Evolutionary conservation across 176 grass and related monocot species (phyloP).

Genomic region (Areca catechu): DNA sequence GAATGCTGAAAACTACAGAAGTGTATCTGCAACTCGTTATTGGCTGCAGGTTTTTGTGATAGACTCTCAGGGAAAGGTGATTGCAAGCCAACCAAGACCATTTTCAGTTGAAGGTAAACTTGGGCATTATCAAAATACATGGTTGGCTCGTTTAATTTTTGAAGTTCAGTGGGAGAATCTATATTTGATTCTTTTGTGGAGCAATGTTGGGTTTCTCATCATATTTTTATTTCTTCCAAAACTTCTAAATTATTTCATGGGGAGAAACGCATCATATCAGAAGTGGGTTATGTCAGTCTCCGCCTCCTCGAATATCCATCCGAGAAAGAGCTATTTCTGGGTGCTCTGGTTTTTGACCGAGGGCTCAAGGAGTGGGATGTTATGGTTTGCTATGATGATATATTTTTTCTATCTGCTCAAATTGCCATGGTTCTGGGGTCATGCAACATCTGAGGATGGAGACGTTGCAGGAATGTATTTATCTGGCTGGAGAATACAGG

Average conservation of each 20-base stretch:
- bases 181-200: slow-evolving; percentile 57
- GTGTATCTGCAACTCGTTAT: slow-evolving; percentile 56
- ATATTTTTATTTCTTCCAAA: slow-evolving; percentile 39
- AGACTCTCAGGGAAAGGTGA: slow-evolving; percentile 46
- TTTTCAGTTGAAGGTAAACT: slow-evolving; percentile 71
- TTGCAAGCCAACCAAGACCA: slow-evolving; percentile 37
- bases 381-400: slow-evolving; percentile 48
- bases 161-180: slow-evolving; percentile 72
- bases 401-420: slow-evolving; percentile 56
- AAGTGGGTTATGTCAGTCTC: slow-evolving; percentile 34
- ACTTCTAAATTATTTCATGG: slow-evolving; percentile 34
- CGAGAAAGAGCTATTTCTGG: slow-evolving; percentile 35
- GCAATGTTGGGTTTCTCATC: slow-evolving; percentile 46
- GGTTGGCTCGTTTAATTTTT: slow-evolving; percentile 50
- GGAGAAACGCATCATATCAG: slow-evolving; percentile 29
- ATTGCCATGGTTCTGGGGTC: slow-evolving; percentile 87
- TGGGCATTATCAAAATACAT: slow-evolving; percentile 21
- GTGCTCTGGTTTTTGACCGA: slow-evolving; percentile 57
- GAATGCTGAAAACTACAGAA: slow-evolving; percentile 80
- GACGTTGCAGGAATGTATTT: slow-evolving; percentile 62
- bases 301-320: slow-evolving; percentile 23
- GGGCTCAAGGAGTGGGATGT: slow-evolving; percentile 48
- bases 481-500: slow-evolving; percentile 59
- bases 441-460: slow-evolving; percentile 56
- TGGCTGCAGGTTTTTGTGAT: slow-evolving; percentile 57